These are phyloP conservation scores for Tuber umbilicatum DNA, from an alignment of 495 filamentous ascomycete genomes.

Conservation along the genomic window DNA sequence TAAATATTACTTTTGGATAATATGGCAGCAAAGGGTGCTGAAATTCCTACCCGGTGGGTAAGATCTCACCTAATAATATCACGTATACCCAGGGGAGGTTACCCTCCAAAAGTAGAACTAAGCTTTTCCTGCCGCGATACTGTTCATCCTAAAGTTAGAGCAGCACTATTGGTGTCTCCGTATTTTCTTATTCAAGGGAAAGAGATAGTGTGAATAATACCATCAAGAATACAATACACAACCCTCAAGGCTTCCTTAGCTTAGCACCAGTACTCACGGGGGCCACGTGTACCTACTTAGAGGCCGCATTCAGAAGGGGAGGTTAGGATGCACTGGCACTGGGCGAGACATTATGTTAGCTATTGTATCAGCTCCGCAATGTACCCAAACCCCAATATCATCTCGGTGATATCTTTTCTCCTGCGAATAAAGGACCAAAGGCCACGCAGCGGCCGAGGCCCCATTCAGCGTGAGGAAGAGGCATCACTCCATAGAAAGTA, in stretches of 20 bases:
- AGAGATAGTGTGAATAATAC: not conserved
- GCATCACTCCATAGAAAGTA: not conserved
- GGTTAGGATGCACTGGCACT: not conserved
- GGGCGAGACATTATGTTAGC: too few relatives aligned
- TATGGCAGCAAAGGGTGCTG: not conserved
- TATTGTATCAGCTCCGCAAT: not conserved
- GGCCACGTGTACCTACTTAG: not conserved
- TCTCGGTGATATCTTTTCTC: not conserved
- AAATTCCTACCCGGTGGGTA: not conserved
- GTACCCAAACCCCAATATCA: not conserved
- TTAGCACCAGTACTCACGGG: not conserved
- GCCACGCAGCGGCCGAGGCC: not conserved
- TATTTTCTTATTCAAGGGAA: not conserved
- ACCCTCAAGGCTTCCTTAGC: too few relatives aligned
- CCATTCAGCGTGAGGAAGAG: not conserved
- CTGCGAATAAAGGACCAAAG: not conserved
- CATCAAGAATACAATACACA: not conserved
- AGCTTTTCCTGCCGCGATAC: not conserved
- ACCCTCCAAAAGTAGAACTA: not conserved
- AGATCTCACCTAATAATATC: not conserved
- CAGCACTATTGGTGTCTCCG: not conserved
- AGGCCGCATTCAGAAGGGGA: not conserved
- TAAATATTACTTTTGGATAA: not conserved
- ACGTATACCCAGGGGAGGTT: not conserved
- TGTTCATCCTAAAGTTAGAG: not conserved